These are phyloP conservation scores for Irpex lacteus DNA, from an alignment of 1,284 basidiomycete genomes.

Conservation along the genomic window DNA sequence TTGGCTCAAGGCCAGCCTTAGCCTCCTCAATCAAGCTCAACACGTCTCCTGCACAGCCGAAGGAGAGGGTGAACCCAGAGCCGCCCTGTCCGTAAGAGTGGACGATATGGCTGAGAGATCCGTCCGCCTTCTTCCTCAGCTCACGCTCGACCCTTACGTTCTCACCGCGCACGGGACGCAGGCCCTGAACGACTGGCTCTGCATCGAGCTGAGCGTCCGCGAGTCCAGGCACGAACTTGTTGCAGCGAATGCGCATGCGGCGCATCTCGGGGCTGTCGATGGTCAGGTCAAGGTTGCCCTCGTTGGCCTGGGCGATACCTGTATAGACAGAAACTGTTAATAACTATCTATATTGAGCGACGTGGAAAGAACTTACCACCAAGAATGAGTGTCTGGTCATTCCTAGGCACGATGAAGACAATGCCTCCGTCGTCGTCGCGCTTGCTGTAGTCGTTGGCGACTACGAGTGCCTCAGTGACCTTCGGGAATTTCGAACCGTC, in stretches of 20 bases:
- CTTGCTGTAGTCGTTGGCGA: slow-evolving; percentile 19
- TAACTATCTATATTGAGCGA: not conserved
- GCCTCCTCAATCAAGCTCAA: slow-evolving; percentile 15
- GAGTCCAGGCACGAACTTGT: slow-evolving; percentile 31
- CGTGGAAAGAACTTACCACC: slow-evolving; percentile 10
- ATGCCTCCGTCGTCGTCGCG: slow-evolving; percentile 19
- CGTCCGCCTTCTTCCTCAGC: slow-evolving; percentile 18
- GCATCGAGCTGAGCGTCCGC: slow-evolving; percentile 31
- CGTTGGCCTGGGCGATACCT: slow-evolving; percentile 20
- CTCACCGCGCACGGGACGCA: slow-evolving; percentile 30
- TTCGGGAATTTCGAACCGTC: slow-evolving; percentile 35
- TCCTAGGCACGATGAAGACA: slow-evolving; percentile 19
- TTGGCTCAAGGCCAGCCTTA: slow-evolving; percentile 11
- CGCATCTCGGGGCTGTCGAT: slow-evolving; percentile 32
- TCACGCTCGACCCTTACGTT: slow-evolving; percentile 37
- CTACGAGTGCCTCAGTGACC: slow-evolving; percentile 30
- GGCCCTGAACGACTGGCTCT: slow-evolving; percentile 32
- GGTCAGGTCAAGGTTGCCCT: slow-evolving; percentile 29
- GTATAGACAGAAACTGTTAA: not conserved
- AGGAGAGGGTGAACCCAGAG: slow-evolving; percentile 24
- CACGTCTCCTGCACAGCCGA: slow-evolving; percentile 20
- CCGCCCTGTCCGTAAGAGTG: slow-evolving; percentile 37
- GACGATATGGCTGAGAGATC: slow-evolving; percentile 27
- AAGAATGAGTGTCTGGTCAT: slow-evolving; percentile 17
- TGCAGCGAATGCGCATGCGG: slow-evolving; percentile 32